Evolutionary conservation across 768 basidiomycete species (phyloP).

Genomic region (Suillus tomentosus): DNA sequence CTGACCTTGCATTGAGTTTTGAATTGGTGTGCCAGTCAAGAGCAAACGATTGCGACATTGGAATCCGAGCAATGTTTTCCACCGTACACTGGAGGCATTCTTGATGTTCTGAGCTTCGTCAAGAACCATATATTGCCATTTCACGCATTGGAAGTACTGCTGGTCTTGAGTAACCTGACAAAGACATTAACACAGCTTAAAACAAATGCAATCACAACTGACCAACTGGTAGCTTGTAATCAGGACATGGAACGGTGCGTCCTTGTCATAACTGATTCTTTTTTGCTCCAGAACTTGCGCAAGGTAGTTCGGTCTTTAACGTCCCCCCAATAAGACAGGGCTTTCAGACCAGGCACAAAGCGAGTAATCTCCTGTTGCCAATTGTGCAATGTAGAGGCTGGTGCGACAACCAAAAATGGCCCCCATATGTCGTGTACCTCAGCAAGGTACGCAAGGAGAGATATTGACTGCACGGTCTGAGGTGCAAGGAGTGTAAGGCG

Average conservation of each 20-base stretch:
- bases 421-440: conserved; percentile 99
- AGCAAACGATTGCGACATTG: conserved; percentile 94
- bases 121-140: conserved; percentile 99
- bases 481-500: conserved; percentile 6
- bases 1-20: conserved; percentile 98
- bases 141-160: conserved; percentile 95
- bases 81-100: conserved; percentile 91
- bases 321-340: conserved; percentile 97
- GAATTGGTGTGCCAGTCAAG: conserved; percentile 96
- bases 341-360: conserved; percentile 92
- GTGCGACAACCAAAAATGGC: conserved; percentile 96
- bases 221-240: conserved; percentile 98
- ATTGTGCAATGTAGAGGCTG: conserved; percentile 95
- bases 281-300: conserved; percentile 97
- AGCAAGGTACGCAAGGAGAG: conserved; percentile 91
- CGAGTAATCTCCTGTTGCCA: conserved; percentile 99
- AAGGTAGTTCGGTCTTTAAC: conserved; percentile 93
- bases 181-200: conserved; percentile 13
- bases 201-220: conserved; percentile 25
- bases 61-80: conserved; percentile 96
- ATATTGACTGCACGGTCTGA: conserved; percentile 97
- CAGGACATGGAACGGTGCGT: conserved; percentile 94
- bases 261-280: conserved; percentile 94
- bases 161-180: conserved; percentile 90
- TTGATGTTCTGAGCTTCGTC: conserved; percentile 99